Evolutionary conservation across 305 asterid species (phyloP).

Genomic region (Solanum aculeatissimum): DNA sequence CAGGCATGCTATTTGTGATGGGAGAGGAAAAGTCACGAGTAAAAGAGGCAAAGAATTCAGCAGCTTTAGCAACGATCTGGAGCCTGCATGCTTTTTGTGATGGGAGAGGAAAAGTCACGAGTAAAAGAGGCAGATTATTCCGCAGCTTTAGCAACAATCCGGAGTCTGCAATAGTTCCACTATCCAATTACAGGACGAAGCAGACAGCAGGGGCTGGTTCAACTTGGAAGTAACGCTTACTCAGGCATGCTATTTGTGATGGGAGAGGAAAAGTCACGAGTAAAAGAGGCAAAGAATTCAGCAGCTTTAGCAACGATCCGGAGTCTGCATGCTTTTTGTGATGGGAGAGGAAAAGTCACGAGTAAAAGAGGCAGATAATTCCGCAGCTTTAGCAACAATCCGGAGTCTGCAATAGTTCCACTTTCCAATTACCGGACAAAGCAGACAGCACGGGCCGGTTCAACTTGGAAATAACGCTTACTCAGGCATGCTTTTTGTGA

Average conservation of each 20-base stretch:
- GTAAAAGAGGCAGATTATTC: slow-evolving; percentile 61
- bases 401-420: background rate
- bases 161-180: background rate
- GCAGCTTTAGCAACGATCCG: slow-evolving; percentile 66
- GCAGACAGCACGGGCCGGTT: background rate
- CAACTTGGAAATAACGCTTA: no score
- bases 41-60: slow-evolving; percentile 67
- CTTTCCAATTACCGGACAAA: background rate
- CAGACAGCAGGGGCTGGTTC: background rate
- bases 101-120: slow-evolving; percentile 35
- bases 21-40: slow-evolving; percentile 46
- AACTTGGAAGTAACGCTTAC: no score
- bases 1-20: background rate
- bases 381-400: slow-evolving; percentile 66
- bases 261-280: slow-evolving; percentile 42
- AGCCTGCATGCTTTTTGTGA: background rate
- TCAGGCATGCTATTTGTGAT: background rate
- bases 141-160: slow-evolving; percentile 58
- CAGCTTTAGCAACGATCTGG: slow-evolving; percentile 59
- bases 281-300: slow-evolving; percentile 61
- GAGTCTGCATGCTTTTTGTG: background rate
- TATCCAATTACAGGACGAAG: background rate
- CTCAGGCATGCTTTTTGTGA: background rate
- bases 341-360: slow-evolving; percentile 35
- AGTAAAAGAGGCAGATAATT: slow-evolving; percentile 54